A percentile compares a stretch with the other conserved stretches of the same genome.
phyloP scores from a whole-genome alignment of 768 basidiomycete genomes.

The Mycena galopus region DNA sequence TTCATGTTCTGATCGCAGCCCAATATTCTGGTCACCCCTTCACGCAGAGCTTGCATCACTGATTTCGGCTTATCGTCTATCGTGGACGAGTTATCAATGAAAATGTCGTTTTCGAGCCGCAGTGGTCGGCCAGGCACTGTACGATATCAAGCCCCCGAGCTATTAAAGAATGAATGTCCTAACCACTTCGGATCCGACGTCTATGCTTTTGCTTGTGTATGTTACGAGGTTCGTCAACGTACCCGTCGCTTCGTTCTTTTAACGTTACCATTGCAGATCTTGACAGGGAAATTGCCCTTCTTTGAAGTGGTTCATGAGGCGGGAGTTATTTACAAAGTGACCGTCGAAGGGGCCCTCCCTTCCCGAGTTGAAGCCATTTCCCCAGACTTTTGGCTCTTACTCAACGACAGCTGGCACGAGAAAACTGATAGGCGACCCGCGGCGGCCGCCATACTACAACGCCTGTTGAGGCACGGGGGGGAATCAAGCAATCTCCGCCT shows the following conservation, averaged over 20 bases:
- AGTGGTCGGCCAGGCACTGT: background rate
- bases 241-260: background rate
- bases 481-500: background rate
- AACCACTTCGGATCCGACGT: background rate
- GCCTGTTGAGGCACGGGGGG: background rate
- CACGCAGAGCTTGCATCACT: background rate
- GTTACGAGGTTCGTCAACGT: slow-evolving; percentile 2
- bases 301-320: background rate
- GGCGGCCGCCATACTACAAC: background rate
- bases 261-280: background rate
- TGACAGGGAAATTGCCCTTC: background rate
- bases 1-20: background rate
- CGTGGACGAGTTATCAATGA: background rate
- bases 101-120: background rate
- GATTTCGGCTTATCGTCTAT: background rate
- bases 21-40: background rate
- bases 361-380: background rate
- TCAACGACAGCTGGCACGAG: background rate
- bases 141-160: background rate
- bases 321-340: no score
- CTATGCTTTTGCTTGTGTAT: slow-evolving; percentile 1
- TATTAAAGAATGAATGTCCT: background rate
- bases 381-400: background rate
- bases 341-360: no score
- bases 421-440: background rate